Conservation (phyloP, 371 early-diverging fungal genomes). For the Actinomortierella wolfii region DNA sequence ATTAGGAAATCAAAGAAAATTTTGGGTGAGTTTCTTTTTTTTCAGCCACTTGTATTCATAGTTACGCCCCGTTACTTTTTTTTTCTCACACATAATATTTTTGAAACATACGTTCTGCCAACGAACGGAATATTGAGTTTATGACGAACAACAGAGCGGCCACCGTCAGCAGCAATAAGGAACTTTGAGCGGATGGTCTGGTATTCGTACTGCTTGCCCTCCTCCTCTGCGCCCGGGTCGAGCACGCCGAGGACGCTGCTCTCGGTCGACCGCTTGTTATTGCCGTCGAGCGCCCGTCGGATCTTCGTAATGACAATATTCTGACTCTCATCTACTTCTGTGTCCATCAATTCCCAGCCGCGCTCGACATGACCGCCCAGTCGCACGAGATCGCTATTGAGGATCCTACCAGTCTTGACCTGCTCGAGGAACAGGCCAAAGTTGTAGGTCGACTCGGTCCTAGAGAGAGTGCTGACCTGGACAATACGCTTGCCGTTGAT, state of each 20-base stretch:
- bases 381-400: slow-evolving; percentile 19
- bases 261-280: neutral
- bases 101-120: too few species aligned
- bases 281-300: neutral
- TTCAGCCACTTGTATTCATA: too few species aligned
- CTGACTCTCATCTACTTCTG: neutral
- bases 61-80: too few species aligned
- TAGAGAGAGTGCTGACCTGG: too few species aligned
- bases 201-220: neutral
- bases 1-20: too few species aligned
- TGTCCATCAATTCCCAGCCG: slow-evolving; percentile 6
- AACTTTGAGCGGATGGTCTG: neutral
- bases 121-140: neutral
- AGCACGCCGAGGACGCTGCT: neutral
- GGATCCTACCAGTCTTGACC: slow-evolving; percentile 22
- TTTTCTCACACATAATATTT: too few species aligned
- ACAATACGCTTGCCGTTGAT: slow-evolving; percentile 15
- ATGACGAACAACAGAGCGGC: slow-evolving; percentile 1
- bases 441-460: too few species aligned
- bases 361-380: neutral
- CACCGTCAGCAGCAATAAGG: slow-evolving; percentile 3
- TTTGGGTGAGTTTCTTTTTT: neutral
- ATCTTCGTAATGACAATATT: slow-evolving; percentile 3
- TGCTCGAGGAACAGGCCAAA: slow-evolving; percentile 45
- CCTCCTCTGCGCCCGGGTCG: neutral